These are phyloP conservation scores for Nothophoma quercina DNA, from an alignment of 2,329 filamentous ascomycete species.

Conservation along the genomic window DNA sequence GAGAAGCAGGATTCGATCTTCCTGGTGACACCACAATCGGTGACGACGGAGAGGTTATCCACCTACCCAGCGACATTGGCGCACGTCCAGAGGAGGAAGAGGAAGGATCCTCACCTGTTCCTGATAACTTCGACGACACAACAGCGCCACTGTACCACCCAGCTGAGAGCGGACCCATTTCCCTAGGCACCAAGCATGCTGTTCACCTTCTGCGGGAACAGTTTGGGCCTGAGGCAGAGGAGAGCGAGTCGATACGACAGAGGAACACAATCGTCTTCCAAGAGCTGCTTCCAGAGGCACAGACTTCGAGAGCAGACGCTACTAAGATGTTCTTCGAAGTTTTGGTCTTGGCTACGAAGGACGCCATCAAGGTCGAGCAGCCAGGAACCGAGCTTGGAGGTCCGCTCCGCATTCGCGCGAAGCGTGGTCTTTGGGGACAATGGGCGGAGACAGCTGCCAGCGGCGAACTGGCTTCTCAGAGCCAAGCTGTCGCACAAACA, in stretches of 20 bases:
- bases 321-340: slow-evolving; percentile 99
- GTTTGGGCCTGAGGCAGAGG: slow-evolving; percentile 77
- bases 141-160: slow-evolving; percentile 78
- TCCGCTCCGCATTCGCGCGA: slow-evolving; percentile 83
- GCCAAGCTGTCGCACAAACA: slow-evolving; percentile 27
- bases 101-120: slow-evolving; percentile 45
- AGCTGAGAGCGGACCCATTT: slow-evolving; percentile 84
- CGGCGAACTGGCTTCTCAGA: slow-evolving; percentile 35
- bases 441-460: slow-evolving; percentile 77
- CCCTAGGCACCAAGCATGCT: slow-evolving; percentile 90
- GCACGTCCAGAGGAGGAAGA: slow-evolving; percentile 37
- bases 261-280: slow-evolving; percentile 86
- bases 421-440: slow-evolving; percentile 94
- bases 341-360: slow-evolving; percentile 93
- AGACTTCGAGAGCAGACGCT: slow-evolving; percentile 85
- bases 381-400: slow-evolving; percentile 73
- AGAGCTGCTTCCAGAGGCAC: slow-evolving; percentile 82
- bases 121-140: slow-evolving; percentile 78
- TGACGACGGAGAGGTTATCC: slow-evolving; percentile 37
- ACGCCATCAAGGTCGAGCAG: slow-evolving; percentile 97
- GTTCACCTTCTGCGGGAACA: slow-evolving; percentile 92
- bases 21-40: slow-evolving; percentile 42
- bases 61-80: slow-evolving; percentile 39
- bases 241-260: slow-evolving; percentile 73
- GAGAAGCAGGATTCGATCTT: slow-evolving; percentile 54